Evolutionary conservation across 2,329 filamentous ascomycete genomes (phyloP), one percentile per base, ranked within the genome.

Genomic region (Exophiala phaeomuriformis): DNA sequence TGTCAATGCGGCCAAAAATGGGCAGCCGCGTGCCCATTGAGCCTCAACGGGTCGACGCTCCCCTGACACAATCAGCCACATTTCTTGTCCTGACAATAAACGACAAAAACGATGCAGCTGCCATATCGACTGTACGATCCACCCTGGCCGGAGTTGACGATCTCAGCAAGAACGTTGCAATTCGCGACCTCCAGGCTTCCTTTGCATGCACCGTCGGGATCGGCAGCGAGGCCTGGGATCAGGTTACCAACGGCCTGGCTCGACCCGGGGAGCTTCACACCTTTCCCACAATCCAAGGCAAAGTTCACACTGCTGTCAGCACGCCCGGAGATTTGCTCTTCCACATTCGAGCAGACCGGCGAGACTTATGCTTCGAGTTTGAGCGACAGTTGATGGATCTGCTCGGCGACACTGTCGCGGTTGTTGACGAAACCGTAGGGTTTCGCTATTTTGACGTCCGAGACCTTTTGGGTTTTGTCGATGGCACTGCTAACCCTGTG

Each of bases 401-500:
- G 1, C 69, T 82, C 0, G 76, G 75, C 0, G 72, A 73, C 41
- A 56, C 75, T 0, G 74, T 81, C 7, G 63, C 61, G 0, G 70
- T 80, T 1, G 68, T 74, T 1, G 79, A 82, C 47, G 74, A 75
- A 51, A 82, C 79, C 0, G 67, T 71, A 0, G 79, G 79, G 0
- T 82, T 82, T 64, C 75, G 79, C 2, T 82, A 82, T 64, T 81
- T 81, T 54, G 79, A 82, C 56, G 72, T 75, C 0, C 76, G 79
- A 1, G 79, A 82, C 55, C 71, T 82, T 0, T 71, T 82, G 0
- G 79, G 79, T 0, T 82, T 82, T 49, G 77, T 82, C 2, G 79
- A 82, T 53, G 79, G 79, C 10, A 82, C 79, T 0, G 79, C 79
- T 2, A 82, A 82, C 57, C 79, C 79, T 0, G 70, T 75, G 0